Base-by-base conservation (phyloP, 805 yeast genomes). In the Vanderwaltozyma yarrowii region DNA sequence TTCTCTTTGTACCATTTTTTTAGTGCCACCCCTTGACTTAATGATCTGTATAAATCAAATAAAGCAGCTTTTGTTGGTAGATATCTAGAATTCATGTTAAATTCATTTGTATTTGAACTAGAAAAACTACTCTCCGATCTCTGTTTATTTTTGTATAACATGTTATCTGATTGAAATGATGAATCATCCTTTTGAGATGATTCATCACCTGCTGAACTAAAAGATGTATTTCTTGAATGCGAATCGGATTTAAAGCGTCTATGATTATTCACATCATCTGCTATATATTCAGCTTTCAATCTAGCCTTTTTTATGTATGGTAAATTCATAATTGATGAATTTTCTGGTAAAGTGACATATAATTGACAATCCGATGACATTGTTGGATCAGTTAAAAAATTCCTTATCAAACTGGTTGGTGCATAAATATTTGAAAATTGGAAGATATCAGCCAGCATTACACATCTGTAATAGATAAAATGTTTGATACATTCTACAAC, bases 401-500 rank as follows among this genome's bases (percentile, higher is more conserved):
- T 59, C 0, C 82, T 76, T 18, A 92, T 73, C 32, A 74, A 71
- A 26, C 92, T 78, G 0, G 97, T 85, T 17, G 95, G 85, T 0
- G 96, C 92, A 62, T 92, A 92, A 18, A 79, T 75, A 60, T 86
- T 89, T 33, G 78, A 66, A 56, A 88, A 92, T 54, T 88, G 96
- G 58, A 92, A 89, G 13, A 92, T 75, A 54, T 89, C 97, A 12
- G 84, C 67, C 9, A 88, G 70, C 12, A 80, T 74, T 23, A 92
- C 77, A 49, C 96, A 84, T 46, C 80, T 79, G 62, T 89, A 92
- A 58, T 89, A 94, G 65, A 88, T 73, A 38, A 92, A 66, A 61
- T 92, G 96, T 58, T 84, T 94, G 27, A 94, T 78, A 56, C 96
- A 88, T 52, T 83, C 87, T 38, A 78, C 74, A 2, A 95, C 85